Base-by-base conservation (phyloP, 108 stramenopile species). In the Fragilaria radians region DNA sequence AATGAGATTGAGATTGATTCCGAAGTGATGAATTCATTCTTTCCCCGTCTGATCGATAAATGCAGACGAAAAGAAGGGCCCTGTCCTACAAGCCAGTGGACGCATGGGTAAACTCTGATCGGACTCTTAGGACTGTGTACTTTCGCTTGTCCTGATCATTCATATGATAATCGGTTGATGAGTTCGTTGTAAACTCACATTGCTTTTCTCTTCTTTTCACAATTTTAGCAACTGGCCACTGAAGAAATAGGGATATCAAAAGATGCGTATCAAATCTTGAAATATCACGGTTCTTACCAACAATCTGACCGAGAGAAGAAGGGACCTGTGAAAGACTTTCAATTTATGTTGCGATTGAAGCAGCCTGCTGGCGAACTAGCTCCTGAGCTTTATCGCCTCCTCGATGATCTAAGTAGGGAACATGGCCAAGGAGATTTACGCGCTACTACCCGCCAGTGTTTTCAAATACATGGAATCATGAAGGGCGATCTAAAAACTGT, bases 271-370 rank as follows among this genome's bases (percentile, higher is more conserved):
- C 85, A 94, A 74, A 90, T 94, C 59, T 78, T 94, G 71, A 99
- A 99, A 76, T 99, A 96, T 79, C 96, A 97, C 65, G 98, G 98
- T 19, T 95, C 94, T 57, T 99, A 99, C 78, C 83, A 86, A 78
- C 96, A 99, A 77, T 88, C 93, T 65, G 86, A 97, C 69, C 88
- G 98, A 29, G 96, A 96, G 65, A 72, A 48, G 36, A 76, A 78
- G 24, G 78, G 95, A 28, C 80, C 81, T 54, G 71, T 54, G 27
- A 93, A 93, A 71, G 95, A 96, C 42, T 98, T 94, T 63, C 93
- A 93, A 28, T 98, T 98, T 83, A 98, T 98, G 97, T 79, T 98
- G 32, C 94, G 98, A 36, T 80, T 97, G 52, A 97, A 97, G 73
- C 92, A 96, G 75, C 98, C 98, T 21, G 95, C 93, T 3, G 98